Evolutionary conservation across 345 rosid species (phyloP).

Genomic region (Corchorus olitorius): DNA sequence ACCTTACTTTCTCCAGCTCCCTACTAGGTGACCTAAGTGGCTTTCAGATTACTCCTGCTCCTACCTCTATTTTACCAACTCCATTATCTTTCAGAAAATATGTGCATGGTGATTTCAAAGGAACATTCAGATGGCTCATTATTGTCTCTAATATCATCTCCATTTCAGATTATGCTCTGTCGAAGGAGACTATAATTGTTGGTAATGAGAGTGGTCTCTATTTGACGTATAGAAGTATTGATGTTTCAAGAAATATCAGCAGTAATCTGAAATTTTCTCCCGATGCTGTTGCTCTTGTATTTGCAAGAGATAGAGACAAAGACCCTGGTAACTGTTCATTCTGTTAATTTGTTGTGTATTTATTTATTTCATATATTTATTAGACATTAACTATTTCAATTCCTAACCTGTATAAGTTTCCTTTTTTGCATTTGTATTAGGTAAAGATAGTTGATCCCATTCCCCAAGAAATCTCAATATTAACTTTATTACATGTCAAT

Average conservation of each 20-base stretch:
- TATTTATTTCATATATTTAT: neutral
- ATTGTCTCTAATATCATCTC: neutral
- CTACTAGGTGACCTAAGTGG: neutral
- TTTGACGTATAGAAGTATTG: conserved; percentile 43
- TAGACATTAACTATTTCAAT: conserved; percentile 8
- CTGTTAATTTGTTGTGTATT: neutral
- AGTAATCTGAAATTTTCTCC: conserved; percentile 5
- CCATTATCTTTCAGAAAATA: neutral
- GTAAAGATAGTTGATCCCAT: neutral
- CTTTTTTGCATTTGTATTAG: neutral
- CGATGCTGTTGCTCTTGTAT: conserved; percentile 60
- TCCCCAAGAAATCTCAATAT: neutral
- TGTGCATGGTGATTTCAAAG: neutral
- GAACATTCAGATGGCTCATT: neutral
- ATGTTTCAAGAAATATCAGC: conserved; percentile 28
- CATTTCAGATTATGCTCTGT: conserved; percentile 69
- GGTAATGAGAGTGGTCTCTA: conserved; percentile 58
- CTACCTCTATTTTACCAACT: neutral
- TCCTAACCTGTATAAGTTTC: neutral
- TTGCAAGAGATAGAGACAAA: conserved; percentile 68
- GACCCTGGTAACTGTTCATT: conserved; percentile 48
- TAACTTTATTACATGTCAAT: neutral
- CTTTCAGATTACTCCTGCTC: neutral
- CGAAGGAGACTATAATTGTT: conserved; percentile 63
- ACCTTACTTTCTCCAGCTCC: too few relatives aligned